Conservation (phyloP, 495 filamentous ascomycete species). For the Copromyces sp. region DNA sequence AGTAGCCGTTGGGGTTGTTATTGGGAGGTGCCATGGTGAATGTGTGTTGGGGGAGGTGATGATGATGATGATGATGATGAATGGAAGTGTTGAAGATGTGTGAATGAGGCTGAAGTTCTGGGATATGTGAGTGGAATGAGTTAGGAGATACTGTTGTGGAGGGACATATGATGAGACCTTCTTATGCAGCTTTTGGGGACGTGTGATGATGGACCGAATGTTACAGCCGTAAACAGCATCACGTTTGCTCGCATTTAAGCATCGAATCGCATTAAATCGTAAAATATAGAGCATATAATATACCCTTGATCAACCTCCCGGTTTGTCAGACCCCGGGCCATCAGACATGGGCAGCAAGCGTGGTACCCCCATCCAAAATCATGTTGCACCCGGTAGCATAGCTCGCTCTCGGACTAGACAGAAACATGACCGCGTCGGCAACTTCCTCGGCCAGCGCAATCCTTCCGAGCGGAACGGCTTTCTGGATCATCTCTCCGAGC, state of each 20-base stretch:
- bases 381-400: background rate
- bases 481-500: background rate
- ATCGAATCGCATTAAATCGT: background rate
- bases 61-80: background rate
- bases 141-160: background rate
- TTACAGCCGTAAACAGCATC: background rate
- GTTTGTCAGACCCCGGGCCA: fast-evolving
- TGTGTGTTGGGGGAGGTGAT: background rate
- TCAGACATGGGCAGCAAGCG: background rate
- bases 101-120: background rate
- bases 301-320: background rate
- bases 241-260: background rate
- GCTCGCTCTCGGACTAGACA: background rate
- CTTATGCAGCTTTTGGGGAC: background rate
- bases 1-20: background rate
- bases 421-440: background rate
- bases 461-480: background rate
- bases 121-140: background rate
- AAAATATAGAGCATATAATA: background rate
- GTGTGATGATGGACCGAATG: too few relatives aligned
- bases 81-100: background rate
- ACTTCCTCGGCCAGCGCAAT: background rate
- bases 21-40: background rate
- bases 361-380: background rate
- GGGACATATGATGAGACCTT: background rate